These are phyloP conservation scores for barrel medic (Medicago truncatula) DNA, from an alignment of 306 rosid genomes.

Conservation along the genomic window DNA sequence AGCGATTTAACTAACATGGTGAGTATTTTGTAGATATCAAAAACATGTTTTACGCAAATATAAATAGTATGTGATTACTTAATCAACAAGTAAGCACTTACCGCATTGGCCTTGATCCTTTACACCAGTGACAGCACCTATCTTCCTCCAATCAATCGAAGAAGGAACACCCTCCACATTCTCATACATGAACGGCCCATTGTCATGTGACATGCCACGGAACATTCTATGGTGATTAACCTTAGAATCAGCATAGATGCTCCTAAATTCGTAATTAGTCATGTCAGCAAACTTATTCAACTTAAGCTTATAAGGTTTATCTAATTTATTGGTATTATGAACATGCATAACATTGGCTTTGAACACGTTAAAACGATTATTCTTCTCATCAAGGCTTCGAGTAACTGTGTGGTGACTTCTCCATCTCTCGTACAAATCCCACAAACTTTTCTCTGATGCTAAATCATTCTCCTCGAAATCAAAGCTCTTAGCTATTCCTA, in stretches of 20 bases:
- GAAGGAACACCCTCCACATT: conserved; percentile 36
- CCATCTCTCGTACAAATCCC: conserved; percentile 63
- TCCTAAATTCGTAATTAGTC: conserved; percentile 61
- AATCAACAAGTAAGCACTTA: not conserved
- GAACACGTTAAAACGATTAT: conserved; percentile 60
- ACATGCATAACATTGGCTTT: conserved; percentile 57
- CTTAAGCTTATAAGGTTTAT: conserved; percentile 63
- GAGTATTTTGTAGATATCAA: too few species aligned
- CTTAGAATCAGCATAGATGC: conserved; percentile 51
- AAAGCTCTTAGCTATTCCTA: conserved; percentile 27
- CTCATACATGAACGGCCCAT: conserved; percentile 48
- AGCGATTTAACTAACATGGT: too few species aligned
- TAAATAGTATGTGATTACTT: too few species aligned
- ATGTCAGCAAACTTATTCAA: conserved; percentile 61
- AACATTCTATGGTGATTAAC: conserved; percentile 56
- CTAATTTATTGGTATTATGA: conserved; percentile 52
- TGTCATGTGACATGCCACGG: conserved; percentile 46
- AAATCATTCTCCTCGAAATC: conserved; percentile 53
- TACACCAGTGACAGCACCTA: conserved; percentile 53
- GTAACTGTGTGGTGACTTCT: conserved; percentile 62
- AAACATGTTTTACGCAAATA: too few species aligned
- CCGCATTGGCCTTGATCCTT: conserved; percentile 68
- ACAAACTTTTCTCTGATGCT: conserved; percentile 45
- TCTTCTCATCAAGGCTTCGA: conserved; percentile 48
- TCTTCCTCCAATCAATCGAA: conserved; percentile 62